Conservation (phyloP, 345 rosid genomes). For the Corchorus olitorius region DNA sequence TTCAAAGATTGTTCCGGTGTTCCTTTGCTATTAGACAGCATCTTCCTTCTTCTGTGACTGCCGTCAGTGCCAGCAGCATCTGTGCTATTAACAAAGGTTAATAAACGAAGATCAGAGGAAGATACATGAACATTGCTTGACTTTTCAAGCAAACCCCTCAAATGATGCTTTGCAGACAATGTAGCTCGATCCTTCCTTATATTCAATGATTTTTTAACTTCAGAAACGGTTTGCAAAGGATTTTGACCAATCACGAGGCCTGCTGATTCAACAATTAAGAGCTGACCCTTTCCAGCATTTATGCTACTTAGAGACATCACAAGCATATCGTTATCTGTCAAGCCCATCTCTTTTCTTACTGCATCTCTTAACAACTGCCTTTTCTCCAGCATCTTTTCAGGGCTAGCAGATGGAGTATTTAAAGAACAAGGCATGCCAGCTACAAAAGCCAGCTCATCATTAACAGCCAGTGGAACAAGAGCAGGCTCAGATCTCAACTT, state of each 20-base stretch:
- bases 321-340: slow-evolving; percentile 77
- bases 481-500: slow-evolving; percentile 85
- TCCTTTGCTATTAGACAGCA: slow-evolving; percentile 32
- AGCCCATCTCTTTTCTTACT: slow-evolving; percentile 77
- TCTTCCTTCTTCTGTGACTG: slow-evolving; percentile 31
- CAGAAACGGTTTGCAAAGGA: slow-evolving; percentile 33
- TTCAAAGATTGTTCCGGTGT: slow-evolving; percentile 51
- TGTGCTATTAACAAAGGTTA: slow-evolving; percentile 9
- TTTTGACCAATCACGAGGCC: slow-evolving; percentile 45
- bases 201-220: slow-evolving; percentile 39
- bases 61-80: slow-evolving; percentile 25
- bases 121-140: slow-evolving; percentile 21
- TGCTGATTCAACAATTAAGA: slow-evolving; percentile 78
- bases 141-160: slow-evolving; percentile 63
- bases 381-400: slow-evolving; percentile 66
- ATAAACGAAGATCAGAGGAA: slow-evolving; percentile 22
- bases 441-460: slow-evolving; percentile 90
- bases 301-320: slow-evolving; percentile 92
- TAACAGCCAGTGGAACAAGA: slow-evolving; percentile 81
- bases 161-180: slow-evolving; percentile 55
- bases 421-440: slow-evolving; percentile 81
- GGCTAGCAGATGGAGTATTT: slow-evolving; percentile 61
- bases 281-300: slow-evolving; percentile 91
- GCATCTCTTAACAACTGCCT: slow-evolving; percentile 59
- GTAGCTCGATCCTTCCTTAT: slow-evolving; percentile 30